Percentiles rank a stretch among this genome's conserved stretches.
Conservation (phyloP, 805 yeast species). For the Starmerella potacharoeniae region DNA sequence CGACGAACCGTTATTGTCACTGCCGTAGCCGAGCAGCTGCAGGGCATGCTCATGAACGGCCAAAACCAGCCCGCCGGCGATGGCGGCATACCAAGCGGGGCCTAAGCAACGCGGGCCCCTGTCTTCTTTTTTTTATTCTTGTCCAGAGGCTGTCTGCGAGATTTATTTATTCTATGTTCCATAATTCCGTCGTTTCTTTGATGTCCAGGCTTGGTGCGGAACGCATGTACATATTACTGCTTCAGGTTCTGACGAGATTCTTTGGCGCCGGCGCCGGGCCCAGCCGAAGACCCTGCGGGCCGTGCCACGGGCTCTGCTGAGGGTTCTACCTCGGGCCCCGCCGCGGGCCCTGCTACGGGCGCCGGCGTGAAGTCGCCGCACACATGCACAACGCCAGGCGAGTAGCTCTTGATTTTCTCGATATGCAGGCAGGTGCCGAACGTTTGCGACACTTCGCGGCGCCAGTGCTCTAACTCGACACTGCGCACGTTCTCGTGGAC, state of each 20-base stretch:
- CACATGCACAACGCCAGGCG: slow-evolving; percentile 77
- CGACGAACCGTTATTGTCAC: slow-evolving; percentile 23
- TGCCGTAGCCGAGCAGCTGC: slow-evolving; percentile 22
- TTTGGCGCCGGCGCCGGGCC: too few relatives aligned
- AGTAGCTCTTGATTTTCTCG: slow-evolving; percentile 69
- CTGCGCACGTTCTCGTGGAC: slow-evolving; percentile 64
- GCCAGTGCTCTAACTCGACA: slow-evolving; percentile 32
- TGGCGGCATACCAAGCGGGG: background rate
- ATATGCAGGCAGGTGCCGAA: slow-evolving; percentile 32
- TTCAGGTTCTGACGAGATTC: too few relatives aligned
- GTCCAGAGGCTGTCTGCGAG: background rate
- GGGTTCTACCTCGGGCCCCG: too few relatives aligned
- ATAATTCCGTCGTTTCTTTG: background rate
- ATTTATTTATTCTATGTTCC: background rate
- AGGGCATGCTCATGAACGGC: slow-evolving; percentile 5
- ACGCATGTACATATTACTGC: too few relatives aligned
- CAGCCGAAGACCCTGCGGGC: too few relatives aligned
- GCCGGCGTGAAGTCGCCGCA: slow-evolving; percentile 37
- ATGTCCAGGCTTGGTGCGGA: too few relatives aligned
- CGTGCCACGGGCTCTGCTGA: too few relatives aligned
- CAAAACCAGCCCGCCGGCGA: background rate
- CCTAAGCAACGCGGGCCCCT: background rate
- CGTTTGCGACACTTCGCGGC: slow-evolving; percentile 15
- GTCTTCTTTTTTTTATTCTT: background rate
- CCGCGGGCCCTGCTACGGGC: too few relatives aligned